A percentile compares a stretch with the other conserved stretches of the same genome.
Conservation (phyloP, 495 filamentous ascomycete genomes). For the Pseudoneurospora amorphoporcata region DNA sequence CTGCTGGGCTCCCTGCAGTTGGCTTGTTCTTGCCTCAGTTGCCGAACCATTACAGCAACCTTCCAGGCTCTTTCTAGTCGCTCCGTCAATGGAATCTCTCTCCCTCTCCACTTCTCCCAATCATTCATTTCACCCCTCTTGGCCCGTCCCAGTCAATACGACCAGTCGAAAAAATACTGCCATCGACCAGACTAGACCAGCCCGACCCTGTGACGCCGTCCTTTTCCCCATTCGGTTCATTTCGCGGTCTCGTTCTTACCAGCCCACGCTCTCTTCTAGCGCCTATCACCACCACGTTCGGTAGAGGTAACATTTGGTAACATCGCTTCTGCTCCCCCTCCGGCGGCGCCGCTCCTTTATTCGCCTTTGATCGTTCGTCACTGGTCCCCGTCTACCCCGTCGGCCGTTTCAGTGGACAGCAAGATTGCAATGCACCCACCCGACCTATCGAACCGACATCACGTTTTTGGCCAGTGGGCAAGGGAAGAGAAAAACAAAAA, state of each 20-base stretch:
- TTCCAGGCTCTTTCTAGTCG: not conserved
- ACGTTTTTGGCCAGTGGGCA: not conserved
- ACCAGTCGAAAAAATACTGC: not conserved
- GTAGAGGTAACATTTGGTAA: not conserved
- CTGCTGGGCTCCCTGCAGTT: not conserved
- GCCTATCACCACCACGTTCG: not conserved
- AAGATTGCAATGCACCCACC: not conserved
- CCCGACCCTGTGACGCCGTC: not conserved
- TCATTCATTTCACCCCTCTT: not conserved
- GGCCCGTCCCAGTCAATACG: not conserved
- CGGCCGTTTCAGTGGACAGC: not conserved
- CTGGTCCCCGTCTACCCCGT: not conserved
- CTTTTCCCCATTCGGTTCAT: not conserved
- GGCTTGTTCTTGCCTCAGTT: not conserved
- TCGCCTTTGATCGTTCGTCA: not conserved
- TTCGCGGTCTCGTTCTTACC: not conserved
- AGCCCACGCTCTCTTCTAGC: not conserved
- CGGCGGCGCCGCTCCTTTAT: not conserved
- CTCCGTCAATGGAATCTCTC: not conserved
- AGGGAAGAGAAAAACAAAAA: conserved; percentile 1
- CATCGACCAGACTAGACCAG: not conserved
- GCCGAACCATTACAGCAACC: not conserved
- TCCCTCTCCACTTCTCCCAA: not conserved
- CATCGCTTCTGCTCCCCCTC: not conserved
- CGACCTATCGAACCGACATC: not conserved